phyloP scores from a whole-genome alignment of 352 stramenopile species.

The Peronospora farinosa region DNA sequence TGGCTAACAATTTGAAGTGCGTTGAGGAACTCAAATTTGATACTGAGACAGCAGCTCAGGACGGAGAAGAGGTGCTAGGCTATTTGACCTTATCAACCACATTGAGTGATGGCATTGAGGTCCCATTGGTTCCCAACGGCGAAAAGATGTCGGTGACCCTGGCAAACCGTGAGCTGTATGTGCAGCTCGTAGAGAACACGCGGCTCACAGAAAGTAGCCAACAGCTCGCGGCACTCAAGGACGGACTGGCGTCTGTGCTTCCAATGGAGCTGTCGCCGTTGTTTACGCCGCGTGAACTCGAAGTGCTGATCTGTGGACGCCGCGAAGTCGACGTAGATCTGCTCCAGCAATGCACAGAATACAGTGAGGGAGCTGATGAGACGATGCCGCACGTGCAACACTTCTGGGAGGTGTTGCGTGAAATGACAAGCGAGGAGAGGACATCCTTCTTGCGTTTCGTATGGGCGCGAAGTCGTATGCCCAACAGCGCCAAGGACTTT shows the following conservation, averaged over 20 bases:
- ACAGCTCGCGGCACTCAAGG: constrained; percentile 67
- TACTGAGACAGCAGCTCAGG: constrained; percentile 21
- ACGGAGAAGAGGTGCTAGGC: constrained; percentile 50
- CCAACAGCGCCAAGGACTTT: constrained; percentile 95
- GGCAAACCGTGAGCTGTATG: constrained; percentile 52
- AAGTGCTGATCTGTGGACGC: constrained; percentile 94
- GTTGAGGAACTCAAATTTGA: constrained; percentile 49
- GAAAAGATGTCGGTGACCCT: constrained; percentile 65
- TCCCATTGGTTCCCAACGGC: constrained; percentile 55
- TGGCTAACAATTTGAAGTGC: constrained; percentile 55
- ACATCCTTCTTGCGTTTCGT: constrained; percentile 97
- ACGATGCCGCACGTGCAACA: constrained; percentile 85
- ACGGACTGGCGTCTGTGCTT: constrained; percentile 91
- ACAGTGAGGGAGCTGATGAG: constrained; percentile 92
- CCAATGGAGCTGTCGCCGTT: constrained; percentile 94
- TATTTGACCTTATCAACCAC: constrained; percentile 74
- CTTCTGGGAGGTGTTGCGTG: constrained; percentile 95
- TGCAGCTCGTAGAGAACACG: constrained; percentile 60
- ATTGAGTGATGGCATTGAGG: constrained; percentile 74
- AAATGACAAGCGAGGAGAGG: constrained; percentile 93
- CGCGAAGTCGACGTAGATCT: constrained; percentile 95
- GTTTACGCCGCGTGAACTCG: constrained; percentile 94
- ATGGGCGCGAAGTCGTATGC: constrained; percentile 94
- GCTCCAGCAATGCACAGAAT: constrained; percentile 93
- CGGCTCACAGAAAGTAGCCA: constrained; percentile 75